A percentile compares a stretch with the other conserved stretches of the same genome.
Evolutionary conservation across 2,329 filamentous ascomycete species (phyloP).

Genomic region (Exophiala sideris): DNA sequence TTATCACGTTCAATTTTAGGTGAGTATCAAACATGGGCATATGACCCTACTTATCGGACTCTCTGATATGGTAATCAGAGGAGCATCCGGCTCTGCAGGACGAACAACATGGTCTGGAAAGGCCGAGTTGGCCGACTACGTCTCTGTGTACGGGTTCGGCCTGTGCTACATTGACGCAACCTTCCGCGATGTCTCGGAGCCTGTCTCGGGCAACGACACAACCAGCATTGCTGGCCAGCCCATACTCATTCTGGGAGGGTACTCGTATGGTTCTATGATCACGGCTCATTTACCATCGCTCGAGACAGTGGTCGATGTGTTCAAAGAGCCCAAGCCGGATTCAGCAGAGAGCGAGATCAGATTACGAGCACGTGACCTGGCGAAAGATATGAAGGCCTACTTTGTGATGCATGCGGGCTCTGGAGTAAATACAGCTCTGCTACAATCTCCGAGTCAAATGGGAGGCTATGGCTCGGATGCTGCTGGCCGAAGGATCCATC

Average conservation of each 20-base stretch:
- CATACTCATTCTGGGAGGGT: slow-evolving; percentile 67
- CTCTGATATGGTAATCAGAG: slow-evolving; percentile 50
- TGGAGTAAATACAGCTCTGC: too few relatives aligned
- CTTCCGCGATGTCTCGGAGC: slow-evolving; percentile 10
- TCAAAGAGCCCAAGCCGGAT: slow-evolving; percentile 52
- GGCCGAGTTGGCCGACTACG: slow-evolving; percentile 78
- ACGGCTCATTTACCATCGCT: slow-evolving; percentile 65
- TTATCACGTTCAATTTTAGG: slow-evolving; percentile 92
- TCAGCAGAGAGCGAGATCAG: slow-evolving; percentile 67
- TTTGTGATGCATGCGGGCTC: slow-evolving; percentile 9
- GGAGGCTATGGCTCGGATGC: slow-evolving; percentile 48
- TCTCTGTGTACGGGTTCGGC: slow-evolving; percentile 76
- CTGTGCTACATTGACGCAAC: slow-evolving; percentile 35
- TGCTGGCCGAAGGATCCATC: slow-evolving; percentile 39
- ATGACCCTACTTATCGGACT: too few relatives aligned
- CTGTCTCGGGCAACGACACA: neutral
- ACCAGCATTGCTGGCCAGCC: slow-evolving; percentile 29
- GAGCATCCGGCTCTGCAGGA: slow-evolving; percentile 70
- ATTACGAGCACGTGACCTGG: slow-evolving; percentile 63
- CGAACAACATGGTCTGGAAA: slow-evolving; percentile 83
- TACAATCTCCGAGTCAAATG: slow-evolving; percentile 25
- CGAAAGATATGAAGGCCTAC: slow-evolving; percentile 20
- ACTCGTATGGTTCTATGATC: slow-evolving; percentile 87
- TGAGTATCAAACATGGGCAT: slow-evolving; percentile 35
- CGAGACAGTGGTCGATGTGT: slow-evolving; percentile 57